Base-by-base conservation (phyloP, 345 rosid species). In the Pelargonium nanum region DNA sequence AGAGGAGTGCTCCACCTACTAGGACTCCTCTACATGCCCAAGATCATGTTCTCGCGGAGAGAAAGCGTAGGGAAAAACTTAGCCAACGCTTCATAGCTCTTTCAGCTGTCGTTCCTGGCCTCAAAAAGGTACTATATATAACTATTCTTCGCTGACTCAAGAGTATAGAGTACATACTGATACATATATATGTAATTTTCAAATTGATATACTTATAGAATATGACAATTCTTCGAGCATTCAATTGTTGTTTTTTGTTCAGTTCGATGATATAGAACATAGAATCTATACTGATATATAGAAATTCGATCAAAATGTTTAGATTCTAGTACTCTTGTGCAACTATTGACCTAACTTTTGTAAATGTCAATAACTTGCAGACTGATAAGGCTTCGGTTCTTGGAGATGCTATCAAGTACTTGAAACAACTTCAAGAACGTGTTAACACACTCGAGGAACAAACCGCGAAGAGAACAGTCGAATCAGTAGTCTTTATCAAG, bases 41-140 rank as follows among this genome's bases (percentile, higher is more conserved):
- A 67, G 97, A 90, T 57, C 95, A 90, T 68, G 83, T 90, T 6
- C 55, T 87, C n/a, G 92, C 97, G 1, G 97, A 90, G 70, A 74
- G 95, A 72, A 87, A 87, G 63, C 80, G 97, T 1, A 80, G 97
- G 24, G 90, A 87, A 67, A 85, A 77, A 77, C 87, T 90, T 53
- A 80, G 77, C 62, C 82, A 85, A 67, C 74, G 77, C 8, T 80
- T 90, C 65, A 77, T 90, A 21, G 81, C 90, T 52, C 90, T 90
- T 50, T 85, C 92, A 0, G 75, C 86, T 54, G 71, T 90, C 32
- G 74, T 90, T 65, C 97, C 95, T 2, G 92, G 87, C 25, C 84
- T 87, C 3, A 90, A 82, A 56, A 90, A 90, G 89, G 89, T 84
- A 60, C 21, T 45, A 1, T 21, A 19, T 19, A 7, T 1, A 17